A percentile compares a stretch with the other conserved stretches of the same genome.
Evolutionary conservation across 805 yeast species (phyloP).

Genomic region (Wickerhamia fluorescens): DNA sequence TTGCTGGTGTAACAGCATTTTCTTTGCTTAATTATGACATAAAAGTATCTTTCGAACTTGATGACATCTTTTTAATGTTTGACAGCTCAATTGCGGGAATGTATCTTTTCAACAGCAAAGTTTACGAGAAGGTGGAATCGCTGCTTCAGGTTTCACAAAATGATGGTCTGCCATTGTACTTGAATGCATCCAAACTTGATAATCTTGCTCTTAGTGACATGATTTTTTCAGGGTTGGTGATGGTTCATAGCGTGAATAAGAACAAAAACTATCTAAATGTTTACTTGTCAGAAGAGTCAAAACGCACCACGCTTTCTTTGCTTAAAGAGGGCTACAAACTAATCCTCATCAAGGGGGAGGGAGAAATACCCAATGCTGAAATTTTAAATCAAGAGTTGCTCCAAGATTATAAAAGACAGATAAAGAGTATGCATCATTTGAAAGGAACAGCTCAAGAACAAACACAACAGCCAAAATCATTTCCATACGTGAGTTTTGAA

Average conservation of each 20-base stretch:
- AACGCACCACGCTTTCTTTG: slow-evolving; percentile 4
- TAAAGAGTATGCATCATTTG: slow-evolving; percentile 7
- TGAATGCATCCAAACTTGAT: slow-evolving; percentile 12
- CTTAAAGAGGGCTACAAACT: slow-evolving; percentile 18
- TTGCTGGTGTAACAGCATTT: slow-evolving; percentile 19
- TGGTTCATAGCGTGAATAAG: slow-evolving; percentile 60
- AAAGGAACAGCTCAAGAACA: slow-evolving; percentile 2
- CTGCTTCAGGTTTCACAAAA: slow-evolving; percentile 1
- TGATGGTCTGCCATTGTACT: slow-evolving; percentile 9
- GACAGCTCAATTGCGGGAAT: slow-evolving; percentile 40
- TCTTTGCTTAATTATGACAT: slow-evolving; percentile 17
- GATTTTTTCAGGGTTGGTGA: slow-evolving; percentile 43
- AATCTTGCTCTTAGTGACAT: background rate
- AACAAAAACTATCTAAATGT: slow-evolving; percentile 38
- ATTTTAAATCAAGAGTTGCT: slow-evolving; percentile 26
- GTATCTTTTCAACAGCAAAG: slow-evolving; percentile 20
- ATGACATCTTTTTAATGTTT: slow-evolving; percentile 22
- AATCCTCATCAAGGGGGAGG: slow-evolving; percentile 53
- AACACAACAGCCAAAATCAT: slow-evolving; percentile 1
- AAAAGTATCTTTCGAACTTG: slow-evolving; percentile 11
- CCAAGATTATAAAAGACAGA: slow-evolving; percentile 12
- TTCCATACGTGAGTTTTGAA: slow-evolving; percentile 21
- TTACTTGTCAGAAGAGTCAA: slow-evolving; percentile 42
- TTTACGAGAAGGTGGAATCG: slow-evolving; percentile 3
- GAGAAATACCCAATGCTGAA: slow-evolving; percentile 60